Evolutionary conservation across 2,329 filamentous ascomycete genomes (phyloP), one percentile per base, ranked within the genome.

Genomic region (Phialophora verrucosa): DNA sequence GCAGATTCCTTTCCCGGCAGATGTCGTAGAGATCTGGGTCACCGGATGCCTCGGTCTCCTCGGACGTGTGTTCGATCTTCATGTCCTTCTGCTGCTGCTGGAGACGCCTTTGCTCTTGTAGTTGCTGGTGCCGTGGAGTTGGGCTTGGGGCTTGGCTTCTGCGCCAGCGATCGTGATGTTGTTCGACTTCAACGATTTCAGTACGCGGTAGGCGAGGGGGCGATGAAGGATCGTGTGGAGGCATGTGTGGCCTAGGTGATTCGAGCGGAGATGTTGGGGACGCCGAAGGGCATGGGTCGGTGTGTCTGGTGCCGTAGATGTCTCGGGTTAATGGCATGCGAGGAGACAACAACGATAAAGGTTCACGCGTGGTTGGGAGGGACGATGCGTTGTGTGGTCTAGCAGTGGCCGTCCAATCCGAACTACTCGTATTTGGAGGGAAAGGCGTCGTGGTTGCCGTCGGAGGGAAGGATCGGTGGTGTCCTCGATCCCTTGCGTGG

Each of bases 401-500:
- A 44, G 38, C 38, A 44, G 6, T n/a, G 14, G 38, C 3, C 14
- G 7, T 20, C 38, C 11, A 8, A 44, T 44, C 17, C 5, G 38
- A 17, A 44, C 14, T 44, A 44, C 17, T 8, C 3, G 38, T 17
- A 17, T 7, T 20, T 5, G 6, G 17, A 17, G 17, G 5, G 14
- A 0, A 8, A 8, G 6, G 38, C 17, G 17, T 7, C 38, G 38
- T 3, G n/a, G 17, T 17, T 44, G 38, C 38, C 38, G 38, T 17
- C 17, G 38, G 5, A 44, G 14, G 17, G 17, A 44, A 44, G 38
- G 38, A n/a, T 44, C 38, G 17, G 38, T 51, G 49, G 25, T 51
- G 49, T 51, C 14, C 49, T 27, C 49, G 49, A 23, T 51, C 49
- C 25, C 14, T 51, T 17, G 49, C 49, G 25, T 51, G 49, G 49